Conservation (phyloP, 495 filamentous ascomycete species). For the Aspergillus bridgeri region DNA sequence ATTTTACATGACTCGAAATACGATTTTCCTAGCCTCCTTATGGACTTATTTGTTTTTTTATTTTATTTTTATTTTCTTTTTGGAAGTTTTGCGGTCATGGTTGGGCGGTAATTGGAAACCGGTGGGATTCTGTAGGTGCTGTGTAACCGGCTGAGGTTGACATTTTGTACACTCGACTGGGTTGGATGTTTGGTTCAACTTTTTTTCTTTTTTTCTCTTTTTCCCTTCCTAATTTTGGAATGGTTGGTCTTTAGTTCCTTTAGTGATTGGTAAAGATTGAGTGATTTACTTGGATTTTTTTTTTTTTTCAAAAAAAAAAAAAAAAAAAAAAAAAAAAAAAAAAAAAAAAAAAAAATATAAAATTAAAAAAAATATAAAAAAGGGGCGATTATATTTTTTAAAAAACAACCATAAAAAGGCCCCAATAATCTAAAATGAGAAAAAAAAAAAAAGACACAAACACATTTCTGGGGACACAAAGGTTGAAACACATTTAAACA, state of each 20-base stretch:
- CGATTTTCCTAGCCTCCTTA: not conserved
- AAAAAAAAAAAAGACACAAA: too few relatives aligned
- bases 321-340: too few relatives aligned
- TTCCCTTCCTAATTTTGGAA: slow-evolving; percentile 1
- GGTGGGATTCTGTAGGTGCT: not conserved
- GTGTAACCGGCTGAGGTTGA: not conserved
- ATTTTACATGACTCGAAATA: not conserved
- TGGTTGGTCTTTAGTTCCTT: not conserved
- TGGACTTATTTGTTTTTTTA: not conserved
- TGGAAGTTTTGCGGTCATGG: not conserved
- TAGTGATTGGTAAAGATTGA: not conserved
- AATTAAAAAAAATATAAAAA: too few relatives aligned
- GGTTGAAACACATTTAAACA: too few relatives aligned
- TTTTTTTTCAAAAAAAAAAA: not conserved
- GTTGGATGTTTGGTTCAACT: slow-evolving; percentile 15
- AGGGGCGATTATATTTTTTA: too few relatives aligned
- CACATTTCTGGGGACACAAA: too few relatives aligned
- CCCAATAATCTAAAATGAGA: too few relatives aligned
- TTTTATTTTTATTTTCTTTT: slow-evolving; percentile 3
- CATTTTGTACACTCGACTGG: not conserved
- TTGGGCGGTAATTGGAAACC: slow-evolving; percentile 3
- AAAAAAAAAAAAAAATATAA: too few relatives aligned
- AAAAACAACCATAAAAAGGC: too few relatives aligned
- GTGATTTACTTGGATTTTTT: not conserved
- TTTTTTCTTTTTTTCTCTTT: slow-evolving; percentile 11